These are phyloP conservation scores for Kalaharituber pfeilii DNA, from an alignment of 2,329 filamentous ascomycete species.

Conservation along the genomic window DNA sequence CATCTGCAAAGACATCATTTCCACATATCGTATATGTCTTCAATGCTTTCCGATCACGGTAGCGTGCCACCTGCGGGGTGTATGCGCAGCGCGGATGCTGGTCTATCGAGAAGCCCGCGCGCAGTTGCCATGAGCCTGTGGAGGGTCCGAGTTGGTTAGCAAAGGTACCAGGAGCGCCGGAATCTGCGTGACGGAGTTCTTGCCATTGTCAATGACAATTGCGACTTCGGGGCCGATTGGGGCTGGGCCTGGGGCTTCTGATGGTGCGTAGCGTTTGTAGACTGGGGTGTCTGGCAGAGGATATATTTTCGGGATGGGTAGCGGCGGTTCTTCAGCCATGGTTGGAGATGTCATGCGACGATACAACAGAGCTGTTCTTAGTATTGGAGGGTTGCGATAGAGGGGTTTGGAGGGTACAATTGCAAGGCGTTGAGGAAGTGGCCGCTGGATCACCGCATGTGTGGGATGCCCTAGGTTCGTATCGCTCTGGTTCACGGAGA, in stretches of 20 bases:
- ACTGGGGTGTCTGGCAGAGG: conserved; percentile 35
- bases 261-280: conserved; percentile 3
- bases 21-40: conserved; percentile 88
- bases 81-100: conserved; percentile 59
- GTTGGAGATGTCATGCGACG: not conserved
- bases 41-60: conserved; percentile 81
- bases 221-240: conserved; percentile 30
- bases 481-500: too few species aligned
- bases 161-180: not conserved
- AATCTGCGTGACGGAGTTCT: conserved; percentile 14
- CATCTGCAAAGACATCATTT: conserved; percentile 83
- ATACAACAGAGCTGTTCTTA: not conserved
- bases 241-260: conserved; percentile 4
- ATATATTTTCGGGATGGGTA: conserved; percentile 42
- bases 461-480: too few species aligned
- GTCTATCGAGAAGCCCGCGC: conserved; percentile 94
- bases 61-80: conserved; percentile 84
- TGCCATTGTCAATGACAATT: conserved; percentile 97
- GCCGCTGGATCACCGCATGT: conserved; percentile 26
- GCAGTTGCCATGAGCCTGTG: conserved; percentile 67
- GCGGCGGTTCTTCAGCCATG: conserved; percentile 31
- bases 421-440: conserved; percentile 39
- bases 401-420: conserved; percentile 31
- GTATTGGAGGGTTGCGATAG: not conserved
- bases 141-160: conserved; percentile 16